These are phyloP conservation scores for carrot (Daucus carota) DNA, from an alignment of 129 eudicot species.

Conservation along the genomic window DH1_v3.0 NC_030389.2:7880501-7881000, in stretches of 20 bases:
- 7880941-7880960: constrained; percentile 15
- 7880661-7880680: not conserved
- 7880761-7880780: constrained; percentile 19
- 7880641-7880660: not conserved
- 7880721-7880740: not conserved
- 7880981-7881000: constrained; percentile 5
- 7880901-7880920: not conserved
- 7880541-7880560: too few relatives aligned
- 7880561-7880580: too few relatives aligned
- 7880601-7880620: too few relatives aligned
- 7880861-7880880: not conserved
- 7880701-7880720: not conserved
- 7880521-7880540: too few relatives aligned
- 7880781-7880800: too few relatives aligned
- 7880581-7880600: too few relatives aligned
- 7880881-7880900: not conserved
- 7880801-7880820: constrained; percentile 1
- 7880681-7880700: constrained; percentile 4
- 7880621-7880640: not conserved
- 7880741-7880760: not conserved
- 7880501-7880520: too few relatives aligned
- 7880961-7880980: not conserved
- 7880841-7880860: constrained; percentile 8
- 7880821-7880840: constrained; percentile 7
- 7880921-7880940: not conserved